These are phyloP conservation scores for Neurospora sp. DNA, from an alignment of 495 filamentous ascomycete species.

Conservation along the genomic window DNA sequence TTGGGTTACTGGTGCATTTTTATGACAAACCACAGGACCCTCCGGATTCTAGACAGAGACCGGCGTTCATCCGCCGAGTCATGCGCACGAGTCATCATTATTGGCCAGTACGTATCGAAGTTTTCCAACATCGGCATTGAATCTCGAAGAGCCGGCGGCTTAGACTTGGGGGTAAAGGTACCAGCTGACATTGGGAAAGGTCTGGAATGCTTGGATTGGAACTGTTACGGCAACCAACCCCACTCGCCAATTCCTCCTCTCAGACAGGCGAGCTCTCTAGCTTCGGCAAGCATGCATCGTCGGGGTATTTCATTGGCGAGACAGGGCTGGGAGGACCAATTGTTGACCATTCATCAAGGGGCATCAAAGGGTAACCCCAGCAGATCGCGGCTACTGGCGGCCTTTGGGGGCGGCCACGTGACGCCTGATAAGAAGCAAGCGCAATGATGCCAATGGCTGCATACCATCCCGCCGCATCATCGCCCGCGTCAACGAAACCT, in stretches of 20 bases:
- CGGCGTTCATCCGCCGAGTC: not conserved
- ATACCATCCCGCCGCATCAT: constrained; percentile 21
- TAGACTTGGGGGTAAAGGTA: not conserved
- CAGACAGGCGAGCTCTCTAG: not conserved
- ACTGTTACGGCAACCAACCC: not conserved
- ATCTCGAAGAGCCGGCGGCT: not conserved
- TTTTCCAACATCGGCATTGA: not conserved
- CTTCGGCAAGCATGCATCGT: constrained; percentile 2
- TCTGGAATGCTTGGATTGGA: not conserved
- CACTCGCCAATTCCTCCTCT: not conserved
- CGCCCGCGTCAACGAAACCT: constrained; percentile 13
- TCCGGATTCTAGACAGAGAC: not conserved
- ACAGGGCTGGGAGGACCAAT: not conserved
- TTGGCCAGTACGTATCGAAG: not conserved
- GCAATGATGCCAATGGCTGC: not conserved
- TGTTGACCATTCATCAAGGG: constrained; percentile 6
- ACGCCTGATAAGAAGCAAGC: constrained; percentile 17
- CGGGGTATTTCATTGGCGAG: not conserved
- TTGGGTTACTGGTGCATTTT: not conserved
- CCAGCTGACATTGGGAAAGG: not conserved
- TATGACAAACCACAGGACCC: not conserved
- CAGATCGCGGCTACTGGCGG: constrained; percentile 21
- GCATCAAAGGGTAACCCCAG: constrained; percentile 4
- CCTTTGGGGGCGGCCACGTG: constrained; percentile 15
- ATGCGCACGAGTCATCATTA: not conserved